Percentiles rank a stretch among this genome's conserved stretches.
Conservation (phyloP, 352 stramenopile genomes). For the Phytophthora pseudosyringae region DNA sequence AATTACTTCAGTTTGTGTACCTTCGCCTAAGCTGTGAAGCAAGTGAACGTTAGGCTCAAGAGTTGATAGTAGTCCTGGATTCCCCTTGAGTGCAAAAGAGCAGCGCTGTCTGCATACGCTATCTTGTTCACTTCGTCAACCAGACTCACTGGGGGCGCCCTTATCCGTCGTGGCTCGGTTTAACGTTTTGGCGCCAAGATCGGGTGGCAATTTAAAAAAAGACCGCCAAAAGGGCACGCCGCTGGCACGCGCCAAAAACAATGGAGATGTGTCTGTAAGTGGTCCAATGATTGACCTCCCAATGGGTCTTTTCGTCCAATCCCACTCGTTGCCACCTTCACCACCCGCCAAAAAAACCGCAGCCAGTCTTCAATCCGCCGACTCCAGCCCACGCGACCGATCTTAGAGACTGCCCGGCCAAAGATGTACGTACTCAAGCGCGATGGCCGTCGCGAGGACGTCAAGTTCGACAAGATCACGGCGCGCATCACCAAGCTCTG, state of each 20-base stretch:
- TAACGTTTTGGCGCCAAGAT: constrained; percentile 26
- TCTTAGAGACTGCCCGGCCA: not conserved
- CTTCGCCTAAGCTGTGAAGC: too few relatives aligned
- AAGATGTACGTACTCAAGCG: constrained; percentile 96
- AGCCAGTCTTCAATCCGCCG: constrained; percentile 30
- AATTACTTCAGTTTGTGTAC: too few relatives aligned
- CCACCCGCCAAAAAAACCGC: constrained; percentile 20
- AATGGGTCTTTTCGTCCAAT: constrained; percentile 26
- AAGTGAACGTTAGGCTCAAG: too few relatives aligned
- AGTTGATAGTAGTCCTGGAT: too few relatives aligned
- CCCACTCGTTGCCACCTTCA: constrained; percentile 9
- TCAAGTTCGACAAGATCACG: constrained; percentile 99
- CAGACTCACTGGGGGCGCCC: too few relatives aligned
- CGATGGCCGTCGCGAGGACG: constrained; percentile 92
- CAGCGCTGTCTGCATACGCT: too few relatives aligned
- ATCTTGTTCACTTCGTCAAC: not conserved
- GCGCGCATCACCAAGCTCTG: constrained; percentile 98
- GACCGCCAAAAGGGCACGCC: constrained; percentile 25
- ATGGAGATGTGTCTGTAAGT: not conserved
- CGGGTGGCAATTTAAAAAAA: constrained; percentile 6
- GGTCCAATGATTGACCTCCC: constrained; percentile 9
- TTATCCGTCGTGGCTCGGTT: too few relatives aligned
- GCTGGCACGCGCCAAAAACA: constrained; percentile 16
- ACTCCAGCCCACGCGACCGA: constrained; percentile 1
- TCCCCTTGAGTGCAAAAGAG: too few relatives aligned